Evolutionary conservation across 257 asterid genomes (phyloP), one percentile per base, ranked within the genome.

Genomic region (Cinchona pubescens): DNA sequence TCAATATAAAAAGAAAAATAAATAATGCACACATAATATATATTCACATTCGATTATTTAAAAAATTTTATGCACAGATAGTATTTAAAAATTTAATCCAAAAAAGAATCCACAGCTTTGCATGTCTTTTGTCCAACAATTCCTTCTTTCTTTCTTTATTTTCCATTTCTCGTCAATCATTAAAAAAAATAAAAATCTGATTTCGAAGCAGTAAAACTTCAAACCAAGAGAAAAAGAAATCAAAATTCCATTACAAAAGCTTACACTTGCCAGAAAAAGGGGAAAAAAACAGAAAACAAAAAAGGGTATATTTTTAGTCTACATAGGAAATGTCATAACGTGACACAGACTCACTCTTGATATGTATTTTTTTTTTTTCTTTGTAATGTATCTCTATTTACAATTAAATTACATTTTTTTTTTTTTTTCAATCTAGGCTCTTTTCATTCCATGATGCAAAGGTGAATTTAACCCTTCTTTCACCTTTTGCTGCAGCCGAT

Each of bases 401-500:
- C 84, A 80, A 0, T 59, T 42, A 73, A n/a, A 69, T 74, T 79
- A 71, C 48, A 58, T 9, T 42, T 25, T 53, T 13, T 11, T 32
- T 0, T 6, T 32, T 51, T n/a, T n/a, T n/a, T n/a, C n/a, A 45
- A 42, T 69, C 69, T 56, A 75, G 25, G 68, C 76, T 81, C 89
- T 82, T 67, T 73, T 83, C 58, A 80, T 35, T 27, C 68, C 79
- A 27, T 81, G 76, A 18, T 40, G 88, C 66, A 59, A 10, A 10
- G 77, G 90, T 14, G 93, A 84, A 77, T 80, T 75, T 66, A 82
- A 60, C 68, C 80, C 76, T 12, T 76, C 82, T 25, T 59, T 73
- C 40, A 79, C 23, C 48, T 75, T 79, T 61, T 69, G 74, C 35
- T 71, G 67, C 23, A 73, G 16, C 45, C 80, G 82, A 30, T 61